Percentiles rank a stretch among this genome's conserved stretches.
phyloP scores from a whole-genome alignment of 139 green algal species.

The Gonium pectorale region DNA sequence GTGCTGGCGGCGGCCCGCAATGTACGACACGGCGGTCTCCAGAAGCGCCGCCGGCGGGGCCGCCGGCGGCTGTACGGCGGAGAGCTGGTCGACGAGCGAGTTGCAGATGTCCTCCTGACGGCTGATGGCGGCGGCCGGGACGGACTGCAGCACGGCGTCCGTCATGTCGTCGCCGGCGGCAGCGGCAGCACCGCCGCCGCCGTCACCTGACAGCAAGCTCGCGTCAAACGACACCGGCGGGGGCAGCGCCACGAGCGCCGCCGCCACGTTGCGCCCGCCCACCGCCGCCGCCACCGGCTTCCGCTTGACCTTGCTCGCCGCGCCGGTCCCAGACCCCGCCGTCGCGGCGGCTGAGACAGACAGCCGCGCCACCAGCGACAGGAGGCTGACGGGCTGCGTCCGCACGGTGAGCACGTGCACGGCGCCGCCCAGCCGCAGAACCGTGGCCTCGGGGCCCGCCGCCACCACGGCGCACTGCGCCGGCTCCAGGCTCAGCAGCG shows the following conservation, averaged over 20 bases:
- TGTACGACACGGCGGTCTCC: conserved; percentile 18
- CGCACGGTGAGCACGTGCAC: conserved; percentile 14
- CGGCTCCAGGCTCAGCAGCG: conserved; percentile 7
- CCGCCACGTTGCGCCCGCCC: not conserved
- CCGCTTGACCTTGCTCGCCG: not conserved
- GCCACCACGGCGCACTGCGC: not conserved
- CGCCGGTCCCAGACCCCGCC: not conserved
- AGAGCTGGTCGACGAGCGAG: conserved; percentile 30
- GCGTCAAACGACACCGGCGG: conserved; percentile 9
- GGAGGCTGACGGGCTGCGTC: conserved; percentile 29
- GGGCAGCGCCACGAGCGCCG: conserved; percentile 14
- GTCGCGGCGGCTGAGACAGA: conserved; percentile 18
- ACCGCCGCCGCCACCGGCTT: not conserved
- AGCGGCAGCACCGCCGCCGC: not conserved
- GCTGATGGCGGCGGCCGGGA: conserved; percentile 16
- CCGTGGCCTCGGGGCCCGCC: not conserved
- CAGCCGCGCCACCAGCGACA: conserved; percentile 43
- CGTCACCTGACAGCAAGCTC: not conserved
- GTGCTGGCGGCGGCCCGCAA: conserved; percentile 20
- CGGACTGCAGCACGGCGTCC: conserved; percentile 2
- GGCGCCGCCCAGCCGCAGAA: conserved; percentile 20
- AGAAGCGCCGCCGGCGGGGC: conserved; percentile 18
- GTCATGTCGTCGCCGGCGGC: not conserved
- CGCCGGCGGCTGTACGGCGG: not conserved
- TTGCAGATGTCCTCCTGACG: conserved; percentile 31